These are phyloP conservation scores for Pseudogymnoascus sp. DNA, from an alignment of 2,329 filamentous ascomycete species.

Conservation along the genomic window DNA sequence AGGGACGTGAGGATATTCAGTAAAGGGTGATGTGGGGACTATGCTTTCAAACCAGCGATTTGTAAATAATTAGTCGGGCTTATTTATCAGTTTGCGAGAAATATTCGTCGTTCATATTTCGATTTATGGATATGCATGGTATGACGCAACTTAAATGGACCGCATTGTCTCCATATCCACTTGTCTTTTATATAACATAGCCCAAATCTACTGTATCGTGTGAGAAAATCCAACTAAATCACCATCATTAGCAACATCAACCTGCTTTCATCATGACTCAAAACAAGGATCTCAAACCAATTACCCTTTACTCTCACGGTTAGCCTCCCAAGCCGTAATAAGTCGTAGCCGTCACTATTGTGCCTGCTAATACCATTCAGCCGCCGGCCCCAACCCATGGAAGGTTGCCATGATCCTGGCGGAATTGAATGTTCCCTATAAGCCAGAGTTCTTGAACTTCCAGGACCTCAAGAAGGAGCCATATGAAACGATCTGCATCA, in stretches of 20 bases:
- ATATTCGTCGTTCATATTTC: background rate
- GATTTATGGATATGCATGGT: background rate
- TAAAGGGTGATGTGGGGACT: background rate
- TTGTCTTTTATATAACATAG: background rate
- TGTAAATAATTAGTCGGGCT: background rate
- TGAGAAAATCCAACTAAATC: background rate
- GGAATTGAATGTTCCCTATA: constrained; percentile 18
- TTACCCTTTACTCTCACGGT: constrained; percentile 8
- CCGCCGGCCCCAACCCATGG: background rate
- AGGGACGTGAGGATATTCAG: background rate
- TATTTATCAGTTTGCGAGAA: background rate
- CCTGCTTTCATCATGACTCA: background rate
- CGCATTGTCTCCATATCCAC: background rate
- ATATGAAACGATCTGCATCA: constrained; percentile 26
- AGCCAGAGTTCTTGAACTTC: constrained; percentile 16
- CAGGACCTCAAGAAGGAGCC: constrained; percentile 31
- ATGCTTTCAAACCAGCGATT: background rate
- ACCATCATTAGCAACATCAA: background rate
- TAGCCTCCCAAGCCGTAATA: background rate
- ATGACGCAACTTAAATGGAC: background rate
- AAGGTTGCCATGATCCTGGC: constrained; percentile 21
- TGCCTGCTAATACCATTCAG: background rate
- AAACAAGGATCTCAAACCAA: constrained; percentile 9
- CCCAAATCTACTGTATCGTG: background rate
- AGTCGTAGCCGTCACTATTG: background rate